phyloP scores from a whole-genome alignment of 176 grass and related monocot genomes.

The Oryza nivara region DNA sequence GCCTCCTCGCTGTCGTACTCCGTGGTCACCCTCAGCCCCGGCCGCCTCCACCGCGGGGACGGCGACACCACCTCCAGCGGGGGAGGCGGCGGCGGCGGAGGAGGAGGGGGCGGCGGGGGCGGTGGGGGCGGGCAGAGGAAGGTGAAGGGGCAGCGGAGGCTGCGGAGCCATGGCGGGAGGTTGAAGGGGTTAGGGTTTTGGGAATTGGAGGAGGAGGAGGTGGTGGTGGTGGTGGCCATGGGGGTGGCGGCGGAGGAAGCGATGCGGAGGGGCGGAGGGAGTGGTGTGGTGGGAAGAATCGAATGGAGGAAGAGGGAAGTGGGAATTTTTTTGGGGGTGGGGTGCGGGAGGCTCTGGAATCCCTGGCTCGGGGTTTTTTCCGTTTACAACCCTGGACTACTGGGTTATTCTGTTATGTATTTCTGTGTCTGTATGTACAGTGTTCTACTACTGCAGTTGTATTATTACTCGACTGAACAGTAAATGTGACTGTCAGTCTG shows the following conservation, averaged over 20 bases:
- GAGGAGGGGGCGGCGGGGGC: not conserved
- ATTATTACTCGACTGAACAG: not conserved
- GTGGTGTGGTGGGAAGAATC: constrained; percentile 36
- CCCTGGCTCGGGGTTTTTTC: not conserved
- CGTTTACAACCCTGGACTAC: not conserved
- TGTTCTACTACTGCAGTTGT: no score
- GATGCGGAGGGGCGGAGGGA: constrained; percentile 35
- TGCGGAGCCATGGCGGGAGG: constrained; percentile 45
- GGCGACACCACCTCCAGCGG: constrained; percentile 9
- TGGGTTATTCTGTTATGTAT: not conserved
- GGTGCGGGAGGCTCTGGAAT: not conserved
- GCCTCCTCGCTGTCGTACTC: constrained; percentile 82
- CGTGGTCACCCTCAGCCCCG: constrained; percentile 66
- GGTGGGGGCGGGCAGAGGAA: constrained; percentile 47
- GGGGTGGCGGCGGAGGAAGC: constrained; percentile 1
- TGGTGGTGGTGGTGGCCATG: constrained; percentile 37
- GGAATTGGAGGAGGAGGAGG: not conserved
- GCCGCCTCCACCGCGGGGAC: constrained; percentile 19
- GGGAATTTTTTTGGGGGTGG: constrained; percentile 6
- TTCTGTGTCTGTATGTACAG: not conserved
- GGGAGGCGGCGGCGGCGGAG: constrained; percentile 8
- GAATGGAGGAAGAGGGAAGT: constrained; percentile 34
- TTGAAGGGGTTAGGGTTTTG: constrained; percentile 39
- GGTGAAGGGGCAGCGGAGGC: constrained; percentile 38
- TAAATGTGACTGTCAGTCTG: not conserved